Conservation (phyloP, 306 rosid species). For the Styphnolobium japonicum region DNA sequence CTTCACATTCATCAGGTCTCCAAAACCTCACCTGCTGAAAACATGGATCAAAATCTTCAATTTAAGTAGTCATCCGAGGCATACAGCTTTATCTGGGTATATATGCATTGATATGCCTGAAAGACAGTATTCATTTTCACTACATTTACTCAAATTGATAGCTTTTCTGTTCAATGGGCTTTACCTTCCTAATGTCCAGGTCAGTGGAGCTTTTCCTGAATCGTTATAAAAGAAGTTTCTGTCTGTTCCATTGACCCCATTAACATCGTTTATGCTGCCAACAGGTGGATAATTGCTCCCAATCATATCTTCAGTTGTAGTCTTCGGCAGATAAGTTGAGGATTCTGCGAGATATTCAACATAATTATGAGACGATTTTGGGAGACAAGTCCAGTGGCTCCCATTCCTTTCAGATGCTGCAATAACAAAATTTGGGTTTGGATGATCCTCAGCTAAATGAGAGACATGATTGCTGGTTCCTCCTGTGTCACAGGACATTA, state of each 20-base stretch:
- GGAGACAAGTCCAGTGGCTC: conserved; percentile 42
- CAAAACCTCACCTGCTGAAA: conserved; percentile 32
- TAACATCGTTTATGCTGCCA: conserved; percentile 24
- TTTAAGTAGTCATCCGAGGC: background rate
- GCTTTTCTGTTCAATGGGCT: background rate
- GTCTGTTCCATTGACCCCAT: conserved; percentile 36
- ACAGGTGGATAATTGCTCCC: conserved; percentile 40
- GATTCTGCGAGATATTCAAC: conserved; percentile 61
- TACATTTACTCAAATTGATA: no score
- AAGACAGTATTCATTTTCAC: no score
- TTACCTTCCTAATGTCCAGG: conserved; percentile 51
- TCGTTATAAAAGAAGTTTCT: conserved; percentile 32
- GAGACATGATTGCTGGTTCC: conserved; percentile 36
- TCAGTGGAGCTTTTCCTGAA: conserved; percentile 37
- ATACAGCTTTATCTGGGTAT: no score
- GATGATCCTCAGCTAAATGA: conserved; percentile 31
- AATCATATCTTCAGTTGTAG: conserved; percentile 36
- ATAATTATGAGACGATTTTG: conserved; percentile 42
- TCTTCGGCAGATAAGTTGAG: conserved; percentile 42
- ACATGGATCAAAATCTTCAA: background rate
- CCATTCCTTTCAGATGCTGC: conserved; percentile 39
- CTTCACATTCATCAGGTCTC: conserved; percentile 34
- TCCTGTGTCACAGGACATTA: conserved; percentile 20
- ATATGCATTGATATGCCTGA: background rate
- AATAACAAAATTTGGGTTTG: conserved; percentile 19